Evolutionary conservation across 2,329 filamentous ascomycete species (phyloP), one percentile per base, ranked within the genome.

Genomic region (Verticillium longisporum): DNA sequence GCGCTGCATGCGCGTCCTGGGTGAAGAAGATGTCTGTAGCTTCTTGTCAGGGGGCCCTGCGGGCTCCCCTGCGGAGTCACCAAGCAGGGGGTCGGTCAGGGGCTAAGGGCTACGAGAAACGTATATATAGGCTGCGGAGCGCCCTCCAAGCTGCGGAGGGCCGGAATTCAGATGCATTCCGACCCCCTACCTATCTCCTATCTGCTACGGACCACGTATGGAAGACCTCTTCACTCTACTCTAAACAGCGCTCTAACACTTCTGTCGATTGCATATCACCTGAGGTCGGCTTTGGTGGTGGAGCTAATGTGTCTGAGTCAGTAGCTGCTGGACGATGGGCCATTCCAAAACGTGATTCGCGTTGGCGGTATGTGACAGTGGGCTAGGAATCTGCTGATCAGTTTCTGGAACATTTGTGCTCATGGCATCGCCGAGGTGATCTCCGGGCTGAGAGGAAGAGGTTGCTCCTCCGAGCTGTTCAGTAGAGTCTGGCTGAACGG

Each of bases 291-390:
- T 34, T 4, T 15, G 50, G 18, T 15, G 50, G 18, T n/a, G 18
- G 53, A 38, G 56, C 56, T 10, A 13, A 9, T 55, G 31, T 63
- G 55, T 4, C 55, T 37, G 9, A 21, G 45, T 26, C 3, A 67
- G 55, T n/a, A 68, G 41, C 32, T 67, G 58, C 34, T 61, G 64
- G 11, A 69, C 65, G 11, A 69, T 62, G 21, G 67, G 63, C 67
- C 67, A 68, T 18, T 61, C 56, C 15, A 66, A 62, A 9, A 69
- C 66, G 50, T 69, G 67, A 36, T 69, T 66, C 10, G 67, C 65
- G 60, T 67, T 68, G 15, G 67, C 67, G 31, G 66, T 67, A 21
- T 69, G 67, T 2, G 59, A 66, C 1, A 68, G 53, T 11, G 67
- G 61, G 0, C 68, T 66, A 5, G 56, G 63, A 14, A 63, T 65